A percentile compares a stretch with the other conserved stretches of the same genome.
phyloP scores from a whole-genome alignment of 1,139 yeast genomes.

The Suhomyces terraborum region DNA sequence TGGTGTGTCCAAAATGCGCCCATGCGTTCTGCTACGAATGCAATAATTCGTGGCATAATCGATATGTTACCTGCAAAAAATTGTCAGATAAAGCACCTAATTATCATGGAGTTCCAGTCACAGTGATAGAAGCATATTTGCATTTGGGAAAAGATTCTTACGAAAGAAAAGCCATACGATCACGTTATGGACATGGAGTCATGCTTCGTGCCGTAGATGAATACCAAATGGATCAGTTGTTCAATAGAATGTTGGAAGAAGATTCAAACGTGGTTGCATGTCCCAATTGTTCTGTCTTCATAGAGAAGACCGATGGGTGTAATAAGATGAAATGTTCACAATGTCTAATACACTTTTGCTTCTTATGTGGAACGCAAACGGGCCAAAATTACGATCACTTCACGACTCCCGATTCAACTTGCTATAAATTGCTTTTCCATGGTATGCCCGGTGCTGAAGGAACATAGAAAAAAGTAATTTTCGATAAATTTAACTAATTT shows the following conservation, averaged over 20 bases:
- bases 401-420: conserved; percentile 40
- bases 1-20: conserved; percentile 54
- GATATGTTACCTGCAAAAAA: conserved; percentile 47
- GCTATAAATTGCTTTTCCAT: conserved; percentile 57
- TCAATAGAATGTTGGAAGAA: conserved; percentile 47
- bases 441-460: conserved; percentile 50
- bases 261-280: conserved; percentile 49
- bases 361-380: conserved; percentile 52
- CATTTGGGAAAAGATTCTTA: conserved; percentile 28
- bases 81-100: conserved; percentile 22
- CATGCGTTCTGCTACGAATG: conserved; percentile 65
- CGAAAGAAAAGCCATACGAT: conserved; percentile 40
- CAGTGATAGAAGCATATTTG: conserved; percentile 43
- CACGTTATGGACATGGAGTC: conserved; percentile 51
- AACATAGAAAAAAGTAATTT: not conserved
- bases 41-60: conserved; percentile 68
- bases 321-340: conserved; percentile 63
- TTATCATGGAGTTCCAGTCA: conserved; percentile 43
- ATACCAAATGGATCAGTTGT: conserved; percentile 49
- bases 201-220: conserved; percentile 47
- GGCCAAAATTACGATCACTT: conserved; percentile 52
- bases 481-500: too few species aligned
- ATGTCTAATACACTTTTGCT: conserved; percentile 57
- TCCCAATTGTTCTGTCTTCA: conserved; percentile 56
- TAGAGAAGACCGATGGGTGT: conserved; percentile 68